Evolutionary conservation across 768 basidiomycete genomes (phyloP).

Genomic region (Solioccasus polychromus): DNA sequence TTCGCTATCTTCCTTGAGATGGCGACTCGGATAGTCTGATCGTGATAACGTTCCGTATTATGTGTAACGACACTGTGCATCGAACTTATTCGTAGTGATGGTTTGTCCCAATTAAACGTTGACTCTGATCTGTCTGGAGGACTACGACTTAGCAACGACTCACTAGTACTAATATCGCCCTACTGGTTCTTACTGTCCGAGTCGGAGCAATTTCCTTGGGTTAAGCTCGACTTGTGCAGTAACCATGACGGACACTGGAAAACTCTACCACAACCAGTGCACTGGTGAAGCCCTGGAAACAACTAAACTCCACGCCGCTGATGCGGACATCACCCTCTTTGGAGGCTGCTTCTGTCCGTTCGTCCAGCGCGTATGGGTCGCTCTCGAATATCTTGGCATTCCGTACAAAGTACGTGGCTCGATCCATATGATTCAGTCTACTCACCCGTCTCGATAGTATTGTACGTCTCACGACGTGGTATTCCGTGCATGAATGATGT

Average conservation of each 20-base stretch:
- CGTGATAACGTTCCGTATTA: too few relatives aligned
- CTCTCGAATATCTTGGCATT: constrained; percentile 65
- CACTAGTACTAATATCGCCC: too few relatives aligned
- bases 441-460: constrained; percentile 32
- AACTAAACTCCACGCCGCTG: constrained; percentile 43
- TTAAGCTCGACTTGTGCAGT: too few relatives aligned
- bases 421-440: background rate
- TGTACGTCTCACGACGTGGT: constrained; percentile 27
- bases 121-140: too few relatives aligned
- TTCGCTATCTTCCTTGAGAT: too few relatives aligned
- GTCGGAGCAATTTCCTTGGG: too few relatives aligned
- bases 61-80: too few relatives aligned
- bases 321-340: constrained; percentile 63
- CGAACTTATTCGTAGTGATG: too few relatives aligned
- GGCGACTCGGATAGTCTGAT: too few relatives aligned
- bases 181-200: too few relatives aligned
- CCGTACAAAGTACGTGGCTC: constrained; percentile 60
- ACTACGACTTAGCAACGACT: too few relatives aligned
- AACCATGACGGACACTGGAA: constrained; percentile 37
- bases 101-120: too few relatives aligned
- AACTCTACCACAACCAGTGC: constrained; percentile 38
- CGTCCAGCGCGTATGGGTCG: constrained; percentile 78
- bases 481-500: background rate
- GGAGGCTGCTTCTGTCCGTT: constrained; percentile 78
- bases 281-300: constrained; percentile 57